Evolutionary conservation across 805 yeast species (phyloP), one percentile per base, ranked within the genome.

Genomic region (Teunomyces kruisii): DNA sequence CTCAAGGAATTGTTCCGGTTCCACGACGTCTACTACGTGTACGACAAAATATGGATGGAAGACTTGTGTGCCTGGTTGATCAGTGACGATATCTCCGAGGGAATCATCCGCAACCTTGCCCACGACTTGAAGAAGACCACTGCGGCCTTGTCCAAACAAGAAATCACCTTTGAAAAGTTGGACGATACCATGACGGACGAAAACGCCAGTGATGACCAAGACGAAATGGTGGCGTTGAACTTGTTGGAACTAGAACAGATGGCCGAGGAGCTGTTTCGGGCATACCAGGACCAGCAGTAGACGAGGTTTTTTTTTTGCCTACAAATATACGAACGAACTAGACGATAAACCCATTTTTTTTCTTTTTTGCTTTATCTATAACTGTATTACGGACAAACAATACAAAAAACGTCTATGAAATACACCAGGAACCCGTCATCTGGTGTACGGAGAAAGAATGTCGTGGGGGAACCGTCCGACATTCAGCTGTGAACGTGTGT

Each of bases 1-100:
- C 63, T 81, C 12, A 77, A 86, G 52, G 92, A 86, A 58, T 65
- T 86, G 9, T 91, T 91, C 63, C 74, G 96, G 47, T 85, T 69
- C 58, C 96, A 89, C 58, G 96, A 89, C 56, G 76, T 85, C 15
- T 89, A 89, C 60, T 88, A 89, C 58, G 89, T 88, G 5, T 91
- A 91, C 61, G 86, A 86, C 58, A 81, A 80, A 57, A 75, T 90
- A 0, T 75, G 88, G 72, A 53, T 89, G 4, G 89, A 86, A 55
- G 97, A 91, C 60, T 69, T 88, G 50, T 75, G 87, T 46, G 70
- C 84, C 12, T 91, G 96, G 96, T 61, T 86, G 13, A 70, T 86
- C 16, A 67, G 77, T 45, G 82, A 80, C 42, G 74, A 73, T 35
- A 81, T 88, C 32, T 73, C 74, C 49, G 91, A 85, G 51, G 70